Percentiles rank a stretch among this genome's conserved stretches.
Conservation (phyloP, 306 rosid species). For the Castanea mollissima region DNA sequence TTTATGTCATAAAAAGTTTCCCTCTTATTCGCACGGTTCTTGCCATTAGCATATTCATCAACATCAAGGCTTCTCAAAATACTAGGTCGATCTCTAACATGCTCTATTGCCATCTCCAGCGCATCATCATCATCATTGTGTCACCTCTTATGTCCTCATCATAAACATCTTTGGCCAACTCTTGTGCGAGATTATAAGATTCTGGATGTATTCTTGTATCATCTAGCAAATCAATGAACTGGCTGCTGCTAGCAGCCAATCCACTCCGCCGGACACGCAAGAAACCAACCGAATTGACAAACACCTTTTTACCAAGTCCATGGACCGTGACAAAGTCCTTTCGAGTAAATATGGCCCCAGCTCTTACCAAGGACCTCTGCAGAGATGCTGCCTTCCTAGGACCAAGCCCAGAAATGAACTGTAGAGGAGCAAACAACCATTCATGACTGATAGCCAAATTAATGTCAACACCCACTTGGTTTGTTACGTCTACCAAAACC, state of each 20-base stretch:
- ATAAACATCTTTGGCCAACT: conserved; percentile 92
- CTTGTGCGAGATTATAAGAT: conserved; percentile 84
- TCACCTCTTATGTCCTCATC: conserved; percentile 71
- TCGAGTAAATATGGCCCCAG: conserved; percentile 84
- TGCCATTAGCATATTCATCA: conserved; percentile 65
- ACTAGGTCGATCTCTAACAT: conserved; percentile 85
- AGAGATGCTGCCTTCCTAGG: conserved; percentile 96
- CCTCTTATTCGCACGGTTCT: conserved; percentile 61
- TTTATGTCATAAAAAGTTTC: conserved; percentile 77
- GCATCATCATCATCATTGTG: conserved; percentile 90
- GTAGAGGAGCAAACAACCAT: conserved; percentile 91
- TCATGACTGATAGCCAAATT: conserved; percentile 89
- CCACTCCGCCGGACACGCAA: conserved; percentile 95
- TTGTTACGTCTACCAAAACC: conserved; percentile 90
- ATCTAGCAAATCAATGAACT: conserved; percentile 89
- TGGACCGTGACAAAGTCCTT: conserved; percentile 82
- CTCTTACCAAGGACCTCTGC: conserved; percentile 85
- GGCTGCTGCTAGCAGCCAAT: conserved; percentile 86
- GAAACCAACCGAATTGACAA: conserved; percentile 92
- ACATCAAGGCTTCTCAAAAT: conserved; percentile 73
- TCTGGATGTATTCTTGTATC: conserved; percentile 99
- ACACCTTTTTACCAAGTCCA: conserved; percentile 86
- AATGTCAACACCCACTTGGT: conserved; percentile 91
- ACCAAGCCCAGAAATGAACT: conserved; percentile 95
- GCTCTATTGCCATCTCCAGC: conserved; percentile 95